phyloP scores from a whole-genome alignment of 257 asterid species.

The Solanum phureja region DNA sequence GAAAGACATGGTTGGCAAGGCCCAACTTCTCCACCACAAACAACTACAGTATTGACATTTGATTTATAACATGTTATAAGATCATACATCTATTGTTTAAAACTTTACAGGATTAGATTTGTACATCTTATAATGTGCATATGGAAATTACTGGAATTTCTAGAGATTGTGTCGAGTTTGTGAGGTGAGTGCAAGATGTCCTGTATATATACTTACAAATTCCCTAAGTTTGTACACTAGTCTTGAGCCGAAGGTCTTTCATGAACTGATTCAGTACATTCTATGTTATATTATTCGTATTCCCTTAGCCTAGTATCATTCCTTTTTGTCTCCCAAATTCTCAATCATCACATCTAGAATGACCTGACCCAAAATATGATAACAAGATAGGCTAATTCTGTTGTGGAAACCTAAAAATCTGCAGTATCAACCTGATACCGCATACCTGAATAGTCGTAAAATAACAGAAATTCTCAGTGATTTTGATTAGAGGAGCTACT shows the following conservation, averaged over 20 bases:
- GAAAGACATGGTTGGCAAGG: conserved; percentile 55
- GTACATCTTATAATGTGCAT: not conserved
- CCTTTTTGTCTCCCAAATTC: no score
- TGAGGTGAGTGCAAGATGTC: not conserved
- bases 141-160: not conserved
- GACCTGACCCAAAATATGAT: not conserved
- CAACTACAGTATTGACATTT: conserved; percentile 57
- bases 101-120: not conserved
- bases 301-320: not conserved
- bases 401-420: not conserved
- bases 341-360: not conserved
- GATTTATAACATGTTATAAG: conserved; percentile 22
- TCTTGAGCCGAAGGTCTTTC: not conserved
- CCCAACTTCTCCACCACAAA: conserved; percentile 22
- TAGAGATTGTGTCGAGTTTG: not conserved
- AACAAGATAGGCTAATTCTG: not conserved
- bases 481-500: not conserved
- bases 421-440: not conserved
- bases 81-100: not conserved
- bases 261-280: not conserved
- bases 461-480: not conserved
- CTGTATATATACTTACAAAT: not conserved
- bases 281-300: not conserved
- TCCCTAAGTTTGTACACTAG: not conserved
- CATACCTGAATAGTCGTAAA: not conserved